Evolutionary conservation across 305 asterid genomes (phyloP).

Genomic region (Fraxinus platypoda): DNA sequence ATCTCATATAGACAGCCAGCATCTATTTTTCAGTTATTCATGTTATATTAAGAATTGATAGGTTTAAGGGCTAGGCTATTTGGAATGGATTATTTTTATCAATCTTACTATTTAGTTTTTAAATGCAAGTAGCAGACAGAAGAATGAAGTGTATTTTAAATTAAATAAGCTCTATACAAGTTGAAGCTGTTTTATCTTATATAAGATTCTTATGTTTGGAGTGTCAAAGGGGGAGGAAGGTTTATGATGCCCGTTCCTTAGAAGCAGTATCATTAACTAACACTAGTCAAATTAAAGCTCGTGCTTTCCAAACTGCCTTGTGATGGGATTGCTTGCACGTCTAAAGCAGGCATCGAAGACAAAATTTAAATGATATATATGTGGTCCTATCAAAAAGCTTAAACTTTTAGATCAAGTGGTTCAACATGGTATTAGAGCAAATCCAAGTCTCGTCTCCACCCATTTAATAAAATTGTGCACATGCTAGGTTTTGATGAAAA

Average conservation of each 20-base stretch:
- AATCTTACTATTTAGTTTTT: slow-evolving; percentile 16
- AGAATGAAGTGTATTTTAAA: slow-evolving; percentile 18
- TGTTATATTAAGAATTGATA: neutral
- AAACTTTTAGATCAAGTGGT: neutral
- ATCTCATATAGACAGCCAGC: neutral
- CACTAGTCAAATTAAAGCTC: slow-evolving; percentile 3
- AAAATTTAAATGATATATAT: neutral
- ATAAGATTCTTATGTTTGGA: slow-evolving; percentile 12
- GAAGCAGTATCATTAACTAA: slow-evolving; percentile 15
- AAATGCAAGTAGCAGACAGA: slow-evolving; percentile 4
- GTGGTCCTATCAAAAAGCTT: neutral
- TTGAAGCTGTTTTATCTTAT: slow-evolving; percentile 18
- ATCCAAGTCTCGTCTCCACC: neutral
- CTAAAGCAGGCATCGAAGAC: neutral
- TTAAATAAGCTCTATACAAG: slow-evolving; percentile 2
- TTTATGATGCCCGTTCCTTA: slow-evolving; percentile 14
- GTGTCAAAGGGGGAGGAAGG: slow-evolving; percentile 11
- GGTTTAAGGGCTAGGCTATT: slow-evolving; percentile 17
- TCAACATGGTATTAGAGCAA: neutral
- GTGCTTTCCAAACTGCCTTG: neutral
- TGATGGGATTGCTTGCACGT: slow-evolving; percentile 8
- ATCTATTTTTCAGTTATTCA: neutral
- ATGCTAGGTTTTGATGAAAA: neutral
- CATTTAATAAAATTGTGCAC: neutral
- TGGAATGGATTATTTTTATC: slow-evolving; percentile 18